Conservation (phyloP, 306 rosid genomes). For the Rosa rugosa region DNA sequence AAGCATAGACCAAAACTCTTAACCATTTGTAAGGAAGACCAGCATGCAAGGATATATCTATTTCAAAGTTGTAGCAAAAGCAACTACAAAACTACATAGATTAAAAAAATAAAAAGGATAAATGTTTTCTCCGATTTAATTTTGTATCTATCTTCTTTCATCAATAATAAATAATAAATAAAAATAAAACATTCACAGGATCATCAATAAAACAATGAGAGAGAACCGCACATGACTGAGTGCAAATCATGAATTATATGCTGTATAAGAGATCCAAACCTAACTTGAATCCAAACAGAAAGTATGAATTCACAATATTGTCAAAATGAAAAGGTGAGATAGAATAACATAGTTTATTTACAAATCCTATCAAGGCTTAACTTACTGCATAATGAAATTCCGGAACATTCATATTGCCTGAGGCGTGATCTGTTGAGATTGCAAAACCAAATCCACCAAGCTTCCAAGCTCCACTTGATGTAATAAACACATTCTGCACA, state of each 20-base stretch:
- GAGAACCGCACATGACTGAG: neutral
- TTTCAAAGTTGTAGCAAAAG: conserved; percentile 1
- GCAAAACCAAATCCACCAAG: conserved; percentile 97
- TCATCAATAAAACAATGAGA: neutral
- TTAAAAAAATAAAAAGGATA: no score
- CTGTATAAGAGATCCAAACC: neutral
- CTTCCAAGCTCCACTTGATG: conserved; percentile 99
- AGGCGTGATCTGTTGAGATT: conserved; percentile 56
- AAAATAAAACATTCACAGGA: neutral
- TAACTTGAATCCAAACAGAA: neutral
- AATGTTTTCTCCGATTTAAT: no score
- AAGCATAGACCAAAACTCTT: neutral
- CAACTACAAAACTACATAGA: neutral
- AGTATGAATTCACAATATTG: neutral
- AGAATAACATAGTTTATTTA: conserved; percentile 6
- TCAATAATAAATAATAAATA: neutral
- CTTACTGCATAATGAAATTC: conserved; percentile 92
- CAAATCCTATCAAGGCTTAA: conserved; percentile 33
- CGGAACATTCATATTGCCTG: conserved; percentile 57
- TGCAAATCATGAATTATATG: neutral
- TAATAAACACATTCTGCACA: conserved; percentile 87
- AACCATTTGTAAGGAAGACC: neutral
- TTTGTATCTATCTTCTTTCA: no score
- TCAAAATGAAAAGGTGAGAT: neutral
- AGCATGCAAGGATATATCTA: conserved; percentile 3